Evolutionary conservation across 495 filamentous ascomycete species (phyloP).

Genomic region (Penicillium lividum): DNA sequence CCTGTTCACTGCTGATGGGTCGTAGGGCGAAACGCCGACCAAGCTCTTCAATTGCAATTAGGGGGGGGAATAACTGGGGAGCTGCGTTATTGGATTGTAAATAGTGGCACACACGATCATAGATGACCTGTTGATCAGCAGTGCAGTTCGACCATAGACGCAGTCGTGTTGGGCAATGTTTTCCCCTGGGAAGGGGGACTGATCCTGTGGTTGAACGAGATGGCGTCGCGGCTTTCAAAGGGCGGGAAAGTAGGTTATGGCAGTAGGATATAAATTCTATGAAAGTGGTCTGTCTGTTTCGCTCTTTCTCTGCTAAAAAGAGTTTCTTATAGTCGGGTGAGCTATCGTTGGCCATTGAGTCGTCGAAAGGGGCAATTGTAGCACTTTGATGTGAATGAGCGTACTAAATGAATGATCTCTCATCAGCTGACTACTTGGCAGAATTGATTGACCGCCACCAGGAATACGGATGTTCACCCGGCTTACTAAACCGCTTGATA

Average conservation of each 20-base stretch:
- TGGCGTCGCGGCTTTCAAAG: conserved; percentile 19
- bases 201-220: conserved; percentile 36
- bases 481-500: no score
- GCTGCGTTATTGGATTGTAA: conserved; percentile 22
- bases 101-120: conserved; percentile 25
- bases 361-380: background rate
- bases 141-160: background rate
- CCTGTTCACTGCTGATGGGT: conserved; percentile 34
- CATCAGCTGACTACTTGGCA: no score
- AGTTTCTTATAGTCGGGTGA: conserved; percentile 19
- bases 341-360: conserved; percentile 11
- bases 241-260: conserved; percentile 34
- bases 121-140: conserved; percentile 4
- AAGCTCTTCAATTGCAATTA: conserved; percentile 23
- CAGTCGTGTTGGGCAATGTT: conserved; percentile 7
- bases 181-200: conserved; percentile 23
- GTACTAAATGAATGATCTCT: no score
- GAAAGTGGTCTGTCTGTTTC: conserved; percentile 32
- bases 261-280: conserved; percentile 36
- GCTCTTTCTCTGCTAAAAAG: conserved; percentile 13
- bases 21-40: conserved; percentile 14
- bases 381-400: no score
- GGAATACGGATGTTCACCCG: no score
- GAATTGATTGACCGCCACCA: no score
- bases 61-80: conserved; percentile 23